Evolutionary conservation across 371 early-diverging fungal species (phyloP).

Genomic region (Mortierella sp.): DNA sequence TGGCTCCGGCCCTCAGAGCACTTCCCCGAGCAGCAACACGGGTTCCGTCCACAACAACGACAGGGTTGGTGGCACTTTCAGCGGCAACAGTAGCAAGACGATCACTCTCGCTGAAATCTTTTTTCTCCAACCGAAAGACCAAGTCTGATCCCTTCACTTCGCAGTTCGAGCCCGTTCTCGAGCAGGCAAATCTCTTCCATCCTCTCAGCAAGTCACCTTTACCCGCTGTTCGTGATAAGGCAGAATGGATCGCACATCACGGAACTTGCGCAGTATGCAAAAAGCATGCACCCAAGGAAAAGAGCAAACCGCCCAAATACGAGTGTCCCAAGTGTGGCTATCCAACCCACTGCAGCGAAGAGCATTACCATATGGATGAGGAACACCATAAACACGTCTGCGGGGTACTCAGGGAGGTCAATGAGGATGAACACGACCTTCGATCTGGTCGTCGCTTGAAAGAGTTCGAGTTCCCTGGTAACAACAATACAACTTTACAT

Average conservation of each 20-base stretch:
- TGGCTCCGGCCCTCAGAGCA: slow-evolving; percentile 44
- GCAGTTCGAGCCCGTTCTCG: slow-evolving; percentile 56
- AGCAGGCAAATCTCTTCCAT: slow-evolving; percentile 76
- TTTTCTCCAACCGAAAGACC: slow-evolving; percentile 43
- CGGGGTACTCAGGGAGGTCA: slow-evolving; percentile 71
- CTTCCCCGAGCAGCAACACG: slow-evolving; percentile 34
- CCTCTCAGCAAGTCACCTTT: slow-evolving; percentile 78
- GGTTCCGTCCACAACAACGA: slow-evolving; percentile 8
- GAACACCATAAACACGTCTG: slow-evolving; percentile 70
- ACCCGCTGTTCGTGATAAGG: slow-evolving; percentile 75
- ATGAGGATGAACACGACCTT: slow-evolving; percentile 88
- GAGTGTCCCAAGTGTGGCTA: slow-evolving; percentile 88
- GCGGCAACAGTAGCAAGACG: slow-evolving; percentile 28
- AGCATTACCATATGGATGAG: slow-evolving; percentile 75
- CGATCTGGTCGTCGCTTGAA: slow-evolving; percentile 80
- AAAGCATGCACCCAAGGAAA: slow-evolving; percentile 45
- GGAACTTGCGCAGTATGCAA: slow-evolving; percentile 83
- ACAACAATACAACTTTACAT: neutral
- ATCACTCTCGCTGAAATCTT: slow-evolving; percentile 47
- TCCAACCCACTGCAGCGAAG: slow-evolving; percentile 84
- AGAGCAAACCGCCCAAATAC: slow-evolving; percentile 62
- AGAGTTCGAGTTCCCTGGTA: slow-evolving; percentile 88
- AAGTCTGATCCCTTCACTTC: slow-evolving; percentile 42
- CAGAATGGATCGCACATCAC: slow-evolving; percentile 71
- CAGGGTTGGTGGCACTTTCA: slow-evolving; percentile 10